Evolutionary conservation across 805 yeast species (phyloP), one percentile per base, ranked within the genome.

Genomic region (Metschnikowia corniflorae): DNA sequence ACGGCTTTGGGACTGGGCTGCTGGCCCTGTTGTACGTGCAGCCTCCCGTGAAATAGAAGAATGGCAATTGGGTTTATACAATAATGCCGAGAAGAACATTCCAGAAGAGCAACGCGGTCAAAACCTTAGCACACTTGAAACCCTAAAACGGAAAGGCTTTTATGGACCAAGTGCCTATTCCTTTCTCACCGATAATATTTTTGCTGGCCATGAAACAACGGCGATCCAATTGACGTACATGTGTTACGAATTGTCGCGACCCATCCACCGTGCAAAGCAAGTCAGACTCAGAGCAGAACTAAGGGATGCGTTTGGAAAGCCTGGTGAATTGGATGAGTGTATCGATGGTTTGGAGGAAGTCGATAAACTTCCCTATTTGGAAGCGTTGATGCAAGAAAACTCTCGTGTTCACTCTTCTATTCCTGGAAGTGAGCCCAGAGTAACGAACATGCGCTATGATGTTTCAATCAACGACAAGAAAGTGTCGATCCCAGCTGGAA

Each of bases 171-270:
- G 53, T 31, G 71, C 72, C 2, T 67, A 65, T 46, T 57, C 70
- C 1, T 63, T 66, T 39, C 43, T 68, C 14, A 57, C 73, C 29
- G 89, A 82, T 50, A 86, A 82, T 53, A 68, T 81, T 25, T 80
- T 82, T 30, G 89, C 89, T 0, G 89, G 89, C 3, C 88, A 82
- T 52, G 83, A 81, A 51, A 82, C 89, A 5, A 80, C 57, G 8
- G 50, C 47, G 17, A 53, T 29, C 41, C 54, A 17, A n/a, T 54
- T 82, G 40, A 65, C 85, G 0, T 82, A 73, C 52, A 57, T 77
- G 35, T 63, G 75, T 15, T 81, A 75, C 61, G 78, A 79, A 50
- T 52, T 81, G 24, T 78, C 85, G 2, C 60, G 76, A 39, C 77
- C 77, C 0, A 53, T 56, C 10, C 61, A 77, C 44, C 41, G 47